Evolutionary conservation across 306 rosid species (phyloP).

Genomic region (Prinsepia uniflora): DNA sequence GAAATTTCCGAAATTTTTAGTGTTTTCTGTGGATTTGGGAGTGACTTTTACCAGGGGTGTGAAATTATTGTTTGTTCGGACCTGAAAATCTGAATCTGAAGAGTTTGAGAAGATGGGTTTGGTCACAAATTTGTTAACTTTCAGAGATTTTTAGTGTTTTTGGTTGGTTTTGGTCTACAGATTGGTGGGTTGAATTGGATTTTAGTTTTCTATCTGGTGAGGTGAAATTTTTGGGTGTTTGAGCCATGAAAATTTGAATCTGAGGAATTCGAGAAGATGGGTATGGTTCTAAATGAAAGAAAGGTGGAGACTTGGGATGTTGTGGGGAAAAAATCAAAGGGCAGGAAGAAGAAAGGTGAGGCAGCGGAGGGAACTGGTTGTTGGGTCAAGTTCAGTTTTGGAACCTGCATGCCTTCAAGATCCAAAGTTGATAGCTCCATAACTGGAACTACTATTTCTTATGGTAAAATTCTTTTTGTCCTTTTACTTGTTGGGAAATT

Average conservation of each 20-base stretch:
- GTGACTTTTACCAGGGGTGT: constrained; percentile 5
- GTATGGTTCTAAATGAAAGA: constrained; percentile 51
- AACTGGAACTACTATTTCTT: constrained; percentile 46
- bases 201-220: not conserved
- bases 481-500: not conserved
- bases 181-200: not conserved
- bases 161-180: not conserved
- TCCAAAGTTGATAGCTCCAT: constrained; percentile 75
- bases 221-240: not conserved
- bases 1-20: constrained; percentile 9
- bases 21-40: not conserved
- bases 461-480: constrained; percentile 37
- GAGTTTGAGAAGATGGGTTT: constrained; percentile 57
- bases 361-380: constrained; percentile 53
- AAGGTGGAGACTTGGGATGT: constrained; percentile 61
- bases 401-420: constrained; percentile 77
- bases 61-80: not conserved
- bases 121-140: constrained; percentile 4
- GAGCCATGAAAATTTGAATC: constrained; percentile 24
- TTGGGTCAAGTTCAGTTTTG: constrained; percentile 56
- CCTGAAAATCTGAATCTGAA: constrained; percentile 21
- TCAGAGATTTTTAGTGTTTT: not conserved
- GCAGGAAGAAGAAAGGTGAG: constrained; percentile 38
- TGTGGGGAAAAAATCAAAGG: constrained; percentile 43
- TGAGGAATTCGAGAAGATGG: constrained; percentile 48